Base-by-base conservation (phyloP, 169 alveolate species). In the Cryptosporidium ryanae region DNA sequence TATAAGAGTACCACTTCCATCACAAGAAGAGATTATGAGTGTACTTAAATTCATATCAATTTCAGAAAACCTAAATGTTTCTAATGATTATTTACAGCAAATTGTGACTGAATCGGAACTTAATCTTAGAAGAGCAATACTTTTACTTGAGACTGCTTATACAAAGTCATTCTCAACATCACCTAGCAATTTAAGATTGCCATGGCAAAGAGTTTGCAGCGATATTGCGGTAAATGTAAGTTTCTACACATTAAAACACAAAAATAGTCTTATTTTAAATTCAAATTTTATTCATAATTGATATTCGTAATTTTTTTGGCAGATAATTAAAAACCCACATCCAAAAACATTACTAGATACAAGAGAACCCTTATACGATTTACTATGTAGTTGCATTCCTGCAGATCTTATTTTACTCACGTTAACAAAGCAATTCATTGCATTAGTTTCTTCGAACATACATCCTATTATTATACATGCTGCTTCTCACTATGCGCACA, bases 1-100 rank as follows among this genome's bases (percentile, higher is more conserved):
- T 67, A 95, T 98, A 18, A 93, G 99, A 67, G 97, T 96, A 29
- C 97, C 98, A 49, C 94, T 98, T 31, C 99, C 98, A 18, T 71
- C 95, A 27, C 90, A 91, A 52, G 91, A 87, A 2, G 98, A 93
- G 87, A 90, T 96, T 17, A 68, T 67, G 44, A 57, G 57, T 34
- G 92, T 95, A n/a, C 82, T 96, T 25, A 81, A 90, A 13, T 82
- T 67, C 38, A 95, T 96, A 27, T 87, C 95, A 49, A 82, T 68
- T 7, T 65, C 71, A 1, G 98, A 95, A 82, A 82, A 84, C 7
- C 82, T 84, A 71, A 90, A 91, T 76, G 92, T 95, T 2, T 91
- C 96, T 12, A 90, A 84, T 21, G 84, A 87, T n/a, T 64, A 96
- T 38, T 92, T 93, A 5, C 66, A 61, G 34, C 89, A 89, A 63